phyloP scores from a whole-genome alignment of 108 stramenopile genomes.

The Nitzschia sp. region DNA sequence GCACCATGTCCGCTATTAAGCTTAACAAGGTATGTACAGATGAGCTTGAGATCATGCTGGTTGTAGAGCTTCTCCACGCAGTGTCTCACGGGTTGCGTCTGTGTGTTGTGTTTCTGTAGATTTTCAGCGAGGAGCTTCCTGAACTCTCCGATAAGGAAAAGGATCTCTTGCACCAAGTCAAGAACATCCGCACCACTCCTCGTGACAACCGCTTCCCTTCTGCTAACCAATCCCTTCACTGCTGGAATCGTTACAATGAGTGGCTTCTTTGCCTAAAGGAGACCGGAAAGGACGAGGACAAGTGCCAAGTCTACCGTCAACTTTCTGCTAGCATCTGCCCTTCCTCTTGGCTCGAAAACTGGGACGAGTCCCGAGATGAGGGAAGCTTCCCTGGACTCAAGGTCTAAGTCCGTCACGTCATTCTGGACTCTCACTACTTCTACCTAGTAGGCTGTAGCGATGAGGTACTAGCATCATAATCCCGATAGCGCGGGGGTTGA shows the following conservation, averaged over 20 bases:
- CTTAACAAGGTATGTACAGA: slow-evolving; percentile 33
- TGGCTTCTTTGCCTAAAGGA: slow-evolving; percentile 90
- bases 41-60: background rate
- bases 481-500: background rate
- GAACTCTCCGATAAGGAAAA: slow-evolving; percentile 78
- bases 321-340: slow-evolving; percentile 85
- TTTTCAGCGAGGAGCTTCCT: slow-evolving; percentile 52
- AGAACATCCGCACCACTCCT: slow-evolving; percentile 84
- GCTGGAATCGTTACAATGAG: slow-evolving; percentile 97
- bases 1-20: slow-evolving; percentile 10
- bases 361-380: slow-evolving; percentile 90
- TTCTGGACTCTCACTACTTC: background rate
- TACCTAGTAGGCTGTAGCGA: background rate
- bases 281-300: slow-evolving; percentile 77
- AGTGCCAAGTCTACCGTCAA: slow-evolving; percentile 77
- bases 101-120: slow-evolving; percentile 8
- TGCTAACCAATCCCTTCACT: slow-evolving; percentile 88
- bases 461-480: background rate
- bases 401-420: slow-evolving; percentile 16
- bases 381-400: slow-evolving; percentile 60
- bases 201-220: slow-evolving; percentile 86
- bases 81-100: background rate
- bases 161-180: slow-evolving; percentile 74
- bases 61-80: background rate
- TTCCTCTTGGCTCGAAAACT: slow-evolving; percentile 74